Conservation (phyloP, 139 green algal species). For the Chlorella sp. region DNA sequence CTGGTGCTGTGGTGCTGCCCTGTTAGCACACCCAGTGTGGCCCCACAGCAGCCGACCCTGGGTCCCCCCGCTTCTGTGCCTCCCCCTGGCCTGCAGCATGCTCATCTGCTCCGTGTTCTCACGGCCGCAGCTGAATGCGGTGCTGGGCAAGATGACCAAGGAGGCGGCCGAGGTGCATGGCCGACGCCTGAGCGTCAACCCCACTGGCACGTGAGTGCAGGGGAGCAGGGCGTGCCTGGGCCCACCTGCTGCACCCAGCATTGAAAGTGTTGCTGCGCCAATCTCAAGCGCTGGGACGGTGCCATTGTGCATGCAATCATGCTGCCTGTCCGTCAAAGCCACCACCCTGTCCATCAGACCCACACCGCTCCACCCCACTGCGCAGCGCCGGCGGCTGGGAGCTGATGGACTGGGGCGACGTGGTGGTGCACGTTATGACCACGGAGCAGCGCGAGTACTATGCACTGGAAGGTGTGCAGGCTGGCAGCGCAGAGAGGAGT, state of each 20-base stretch:
- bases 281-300: no score
- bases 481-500: not conserved
- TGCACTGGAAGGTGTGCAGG: conserved; percentile 59
- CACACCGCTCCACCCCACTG: no score
- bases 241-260: no score
- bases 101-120: conserved; percentile 62
- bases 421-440: conserved; percentile 74
- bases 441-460: conserved; percentile 71
- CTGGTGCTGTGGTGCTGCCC: no score
- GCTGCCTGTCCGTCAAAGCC: no score
- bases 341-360: no score
- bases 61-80: no score
- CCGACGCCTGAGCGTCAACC: conserved; percentile 8
- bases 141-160: conserved; percentile 68
- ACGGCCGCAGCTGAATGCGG: conserved; percentile 75
- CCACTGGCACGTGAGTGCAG: not conserved
- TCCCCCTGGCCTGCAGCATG: conserved; percentile 44
- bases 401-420: conserved; percentile 67
- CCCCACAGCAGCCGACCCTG: no score
- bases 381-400: conserved; percentile 54
- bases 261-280: no score
- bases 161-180: conserved; percentile 49
- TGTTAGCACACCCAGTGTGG: no score
- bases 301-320: no score
- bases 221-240: no score